Base-by-base conservation (phyloP, 192 early-diverging fungal genomes). In the Backusella sp. region DNA sequence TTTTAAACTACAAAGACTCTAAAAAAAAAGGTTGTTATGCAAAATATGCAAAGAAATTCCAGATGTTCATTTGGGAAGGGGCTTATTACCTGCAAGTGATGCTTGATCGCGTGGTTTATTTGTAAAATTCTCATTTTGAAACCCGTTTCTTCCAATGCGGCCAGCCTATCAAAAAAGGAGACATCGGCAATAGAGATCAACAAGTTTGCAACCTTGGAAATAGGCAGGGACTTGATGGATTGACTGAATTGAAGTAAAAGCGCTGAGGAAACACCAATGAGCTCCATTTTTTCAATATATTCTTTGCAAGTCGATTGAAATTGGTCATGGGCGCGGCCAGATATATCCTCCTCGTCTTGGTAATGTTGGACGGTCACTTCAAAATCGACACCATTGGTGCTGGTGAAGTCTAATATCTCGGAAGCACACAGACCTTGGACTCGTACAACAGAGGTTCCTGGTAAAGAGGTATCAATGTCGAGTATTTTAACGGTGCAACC, bases 171-270 rank as follows among this genome's bases (percentile, higher is more conserved):
- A 49, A 90, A 88, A 42, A 88, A 80, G 6, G 86, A 85, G 2
- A 89, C 76, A 70, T 94, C 92, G 70, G 93, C 88, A 68, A 92
- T 91, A 59, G 83, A 89, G 46, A 90, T 84, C 46, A 95, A 78
- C 21, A 94, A 73, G 74, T 95, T 89, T 0, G 91, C 90, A 17
- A 95, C 76, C 35, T 88, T 81, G 4, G 86, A 85, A 5, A 88
- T 82, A 46, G 85, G 73, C 1, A 84, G 79, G 2, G 77, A 75
- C 28, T 93, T 86, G 14, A 93, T 82, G 65, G 91, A 90, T 67
- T 88, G 82, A 53, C 83, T 76, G 19, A 93, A 82, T 62, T 92
- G 90, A 8, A 77, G 83, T 15, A 92, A 70, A 0, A 91, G 37
- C 30, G 21, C 36, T 8, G 3, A n/a, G 14, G 52, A 42, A 4